Evolutionary conservation across 108 stramenopile genomes (phyloP).

Genomic region (Conticribra guillardii): DNA sequence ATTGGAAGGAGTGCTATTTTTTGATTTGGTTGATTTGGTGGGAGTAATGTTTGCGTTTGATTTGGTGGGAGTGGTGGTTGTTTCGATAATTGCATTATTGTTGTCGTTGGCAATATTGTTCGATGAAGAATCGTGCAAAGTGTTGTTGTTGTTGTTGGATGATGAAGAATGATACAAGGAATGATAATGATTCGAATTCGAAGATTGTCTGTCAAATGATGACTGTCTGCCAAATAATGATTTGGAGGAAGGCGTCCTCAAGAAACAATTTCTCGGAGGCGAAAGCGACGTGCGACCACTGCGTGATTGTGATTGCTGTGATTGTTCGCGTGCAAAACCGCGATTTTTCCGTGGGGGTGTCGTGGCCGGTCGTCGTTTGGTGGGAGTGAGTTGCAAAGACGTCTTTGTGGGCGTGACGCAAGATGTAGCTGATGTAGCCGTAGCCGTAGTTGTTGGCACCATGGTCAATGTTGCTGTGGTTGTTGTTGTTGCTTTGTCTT

Average conservation of each 20-base stretch:
- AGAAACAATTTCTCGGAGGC: no score
- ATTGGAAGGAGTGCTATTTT: neutral
- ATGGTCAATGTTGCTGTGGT: neutral
- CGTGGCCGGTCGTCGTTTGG: slow-evolving; percentile 26
- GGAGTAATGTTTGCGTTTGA: neutral
- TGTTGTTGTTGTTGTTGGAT: no score
- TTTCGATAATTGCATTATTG: neutral
- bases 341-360: slow-evolving; percentile 14
- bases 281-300: slow-evolving; percentile 2
- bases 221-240: no score
- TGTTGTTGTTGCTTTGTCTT: no score
- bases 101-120: neutral
- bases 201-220: no score
- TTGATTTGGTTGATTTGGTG: neutral
- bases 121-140: no score
- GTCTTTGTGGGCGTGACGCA: neutral
- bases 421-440: neutral
- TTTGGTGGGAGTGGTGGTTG: neutral
- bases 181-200: no score
- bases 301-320: slow-evolving; percentile 9
- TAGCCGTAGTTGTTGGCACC: neutral
- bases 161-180: no score
- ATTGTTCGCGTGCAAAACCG: neutral
- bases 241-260: no score
- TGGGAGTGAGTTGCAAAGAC: neutral